Base-by-base conservation (phyloP, 2,329 filamentous ascomycete genomes). In the Ascochyta pisi region DNA sequence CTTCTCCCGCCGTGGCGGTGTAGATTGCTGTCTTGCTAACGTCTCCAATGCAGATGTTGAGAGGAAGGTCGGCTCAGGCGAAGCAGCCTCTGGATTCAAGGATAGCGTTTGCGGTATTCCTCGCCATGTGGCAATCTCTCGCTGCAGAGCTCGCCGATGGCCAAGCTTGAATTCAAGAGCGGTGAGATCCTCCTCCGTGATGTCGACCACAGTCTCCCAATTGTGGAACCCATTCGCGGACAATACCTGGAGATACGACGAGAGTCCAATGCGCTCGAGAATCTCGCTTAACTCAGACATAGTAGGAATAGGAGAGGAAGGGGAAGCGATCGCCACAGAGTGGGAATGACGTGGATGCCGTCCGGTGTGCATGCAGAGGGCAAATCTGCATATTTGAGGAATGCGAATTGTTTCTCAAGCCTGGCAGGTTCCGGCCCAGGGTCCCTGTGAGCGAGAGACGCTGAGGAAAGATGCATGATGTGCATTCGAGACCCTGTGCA, bases 181-280 rank as follows among this genome's bases (percentile, higher is more conserved):
- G 3, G 66, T 69, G 35, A 78, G 57, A 49, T 78, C 75, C 15
- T 76, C 70, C 42, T 78, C 76, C 22, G 74, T 77, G 33, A 78
- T 76, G 53, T 77, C 74, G 38, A 74, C 64, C n/a, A 76, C 68
- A 0, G 67, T 72, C 24, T 75, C 69, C 76, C 76, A 77, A 39
- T 41, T 68, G 48, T 68, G 63, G 45, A 77, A 77, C 13, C 76
- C 75, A 56, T 77, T 76, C 2, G 72, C 65, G 12, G 57, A 34
- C 1, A 77, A 66, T 6, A 60, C 50, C 2, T 63, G 56, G n/a
- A 63, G 45, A 50, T 76, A 76, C 6, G 64, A 50, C 4, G 54
- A 53, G 46, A 76, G 58, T 9, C 71, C 66, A 34, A 76, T 62
- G 12, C 73, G 71, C 13, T 63, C 63, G 9, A 76, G 64, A n/a